Percentiles rank a stretch among this genome's conserved stretches.
Conservation (phyloP, 2,329 filamentous ascomycete species). For the Alternaria sp. region DNA sequence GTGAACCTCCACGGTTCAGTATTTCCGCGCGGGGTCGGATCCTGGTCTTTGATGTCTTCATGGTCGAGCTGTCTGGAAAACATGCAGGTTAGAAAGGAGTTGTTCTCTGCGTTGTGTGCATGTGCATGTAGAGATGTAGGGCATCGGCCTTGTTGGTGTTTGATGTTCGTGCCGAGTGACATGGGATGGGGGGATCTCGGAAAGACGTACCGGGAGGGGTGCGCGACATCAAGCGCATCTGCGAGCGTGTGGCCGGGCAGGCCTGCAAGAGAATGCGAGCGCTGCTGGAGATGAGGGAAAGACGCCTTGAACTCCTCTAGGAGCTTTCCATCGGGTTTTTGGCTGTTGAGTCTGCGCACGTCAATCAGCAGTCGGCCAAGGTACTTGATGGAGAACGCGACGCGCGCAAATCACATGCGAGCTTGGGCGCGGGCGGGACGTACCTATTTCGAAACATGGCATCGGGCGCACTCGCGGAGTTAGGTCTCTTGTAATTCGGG, state of each 20-base stretch:
- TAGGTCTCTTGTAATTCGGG: conserved; percentile 1
- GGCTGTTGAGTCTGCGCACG: conserved; percentile 71
- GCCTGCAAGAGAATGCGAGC: conserved; percentile 55
- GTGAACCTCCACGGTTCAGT: conserved; percentile 89
- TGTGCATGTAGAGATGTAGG: not conserved
- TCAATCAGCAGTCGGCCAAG: conserved; percentile 24
- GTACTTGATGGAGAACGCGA: conserved; percentile 28
- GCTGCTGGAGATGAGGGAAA: conserved; percentile 72
- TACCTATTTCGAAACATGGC: conserved; percentile 59
- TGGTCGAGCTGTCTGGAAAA: conserved; percentile 54
- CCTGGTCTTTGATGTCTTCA: conserved; percentile 73
- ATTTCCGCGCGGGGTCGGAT: conserved; percentile 80
- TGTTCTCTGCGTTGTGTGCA: not conserved
- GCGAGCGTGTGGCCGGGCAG: conserved; percentile 57
- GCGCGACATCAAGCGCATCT: conserved; percentile 58
- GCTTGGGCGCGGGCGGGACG: conserved; percentile 30
- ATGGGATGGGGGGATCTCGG: conserved; percentile 15
- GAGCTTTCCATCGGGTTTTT: conserved; percentile 86
- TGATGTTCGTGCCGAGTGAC: conserved; percentile 17
- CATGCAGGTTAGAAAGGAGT: conserved; percentile 1
- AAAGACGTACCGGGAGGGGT: conserved; percentile 55
- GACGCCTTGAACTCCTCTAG: conserved; percentile 83
- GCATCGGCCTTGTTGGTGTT: conserved; percentile 6
- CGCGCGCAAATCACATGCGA: conserved; percentile 39
- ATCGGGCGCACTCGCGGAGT: conserved; percentile 19